A percentile compares a stretch with the other conserved stretches of the same genome.
Conservation (phyloP, 2,329 filamentous ascomycete species). For the Diplodia seriata region DNA sequence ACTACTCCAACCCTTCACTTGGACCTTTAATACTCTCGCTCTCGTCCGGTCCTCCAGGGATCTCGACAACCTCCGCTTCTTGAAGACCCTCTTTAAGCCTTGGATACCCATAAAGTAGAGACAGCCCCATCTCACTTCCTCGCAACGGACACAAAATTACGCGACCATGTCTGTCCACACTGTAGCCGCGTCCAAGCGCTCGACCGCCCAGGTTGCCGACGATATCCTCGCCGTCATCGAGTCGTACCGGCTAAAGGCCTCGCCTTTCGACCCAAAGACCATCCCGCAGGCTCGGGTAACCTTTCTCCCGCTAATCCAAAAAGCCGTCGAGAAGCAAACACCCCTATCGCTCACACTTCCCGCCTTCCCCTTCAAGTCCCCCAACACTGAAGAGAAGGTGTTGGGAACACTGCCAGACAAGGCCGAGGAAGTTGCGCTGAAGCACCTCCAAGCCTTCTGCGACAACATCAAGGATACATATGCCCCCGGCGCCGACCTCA, state of each 20-base stretch:
- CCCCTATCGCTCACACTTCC: constrained; percentile 53
- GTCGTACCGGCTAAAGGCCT: constrained; percentile 29
- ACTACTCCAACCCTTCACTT: too few species aligned
- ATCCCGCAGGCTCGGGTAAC: constrained; percentile 21
- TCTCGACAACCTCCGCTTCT: neutral
- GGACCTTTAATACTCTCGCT: neutral
- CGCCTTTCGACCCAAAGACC: constrained; percentile 31
- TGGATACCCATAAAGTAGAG: neutral
- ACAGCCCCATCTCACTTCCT: neutral
- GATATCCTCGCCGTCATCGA: constrained; percentile 30
- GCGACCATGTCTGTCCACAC: constrained; percentile 25
- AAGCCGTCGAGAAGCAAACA: constrained; percentile 40
- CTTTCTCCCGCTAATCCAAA: constrained; percentile 30
- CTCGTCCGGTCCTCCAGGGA: too few species aligned
- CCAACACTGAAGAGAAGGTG: constrained; percentile 62
- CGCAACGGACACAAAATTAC: neutral
- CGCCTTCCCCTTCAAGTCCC: constrained; percentile 68
- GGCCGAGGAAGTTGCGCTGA: constrained; percentile 52
- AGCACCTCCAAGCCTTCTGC: constrained; percentile 52
- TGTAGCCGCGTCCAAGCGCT: constrained; percentile 10
- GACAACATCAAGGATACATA: constrained; percentile 50
- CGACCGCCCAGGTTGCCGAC: constrained; percentile 13
- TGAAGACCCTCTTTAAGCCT: neutral
- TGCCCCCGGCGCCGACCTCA: constrained; percentile 49
- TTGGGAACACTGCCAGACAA: constrained; percentile 56